Base-by-base conservation (phyloP, 192 early-diverging fungal species). In the Spizellomyces sp. region DNA sequence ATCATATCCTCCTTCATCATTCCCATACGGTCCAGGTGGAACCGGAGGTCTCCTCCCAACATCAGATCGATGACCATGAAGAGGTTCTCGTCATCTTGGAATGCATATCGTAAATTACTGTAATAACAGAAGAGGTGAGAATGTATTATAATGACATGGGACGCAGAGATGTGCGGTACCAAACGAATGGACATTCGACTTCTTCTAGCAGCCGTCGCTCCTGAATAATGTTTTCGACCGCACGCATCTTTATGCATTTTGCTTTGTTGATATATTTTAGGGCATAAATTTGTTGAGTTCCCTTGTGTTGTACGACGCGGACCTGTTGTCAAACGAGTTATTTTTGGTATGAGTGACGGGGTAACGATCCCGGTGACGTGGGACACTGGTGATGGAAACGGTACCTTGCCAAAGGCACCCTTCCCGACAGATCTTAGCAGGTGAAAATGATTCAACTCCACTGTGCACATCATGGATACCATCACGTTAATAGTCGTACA, bases 231-330 rank as follows among this genome's bases (percentile, higher is more conserved):
- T 98, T 96, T 45, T 94, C 86, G 6, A 95, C 86, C 0, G 95
- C 91, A 54, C 86, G 81, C 89, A 91, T 93, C 64, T 85, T 77
- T 41, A 98, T 95, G 75, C 94, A 96, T 69, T 92, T 87, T n/a
- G 79, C 84, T 83, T 98, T 98, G 85, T 92, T 94, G 85, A 98
- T 98, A 78, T 96, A 96, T 78, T 98, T 98, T 55, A 98, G 86
- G n/a, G 96, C 96, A 59, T 91, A 98, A 50, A 92, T 83, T 59
- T 86, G 79, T 67, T 90, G 86, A 0, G 90, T 87, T 8, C 81
- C 79, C 68, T 90, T 92, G 76, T 96, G 94, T 79, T 98, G 92
- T 3, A 96, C 95, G 0, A 98, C 91, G 15, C 94, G 91, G 54
- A 96, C 92, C 92, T 92, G 66, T 48, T 47, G 42, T 57, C 15